Percentiles rank a stretch among this genome's conserved stretches.
Conservation (phyloP, 441 rosid species). For the Jatropha multifida region DNA sequence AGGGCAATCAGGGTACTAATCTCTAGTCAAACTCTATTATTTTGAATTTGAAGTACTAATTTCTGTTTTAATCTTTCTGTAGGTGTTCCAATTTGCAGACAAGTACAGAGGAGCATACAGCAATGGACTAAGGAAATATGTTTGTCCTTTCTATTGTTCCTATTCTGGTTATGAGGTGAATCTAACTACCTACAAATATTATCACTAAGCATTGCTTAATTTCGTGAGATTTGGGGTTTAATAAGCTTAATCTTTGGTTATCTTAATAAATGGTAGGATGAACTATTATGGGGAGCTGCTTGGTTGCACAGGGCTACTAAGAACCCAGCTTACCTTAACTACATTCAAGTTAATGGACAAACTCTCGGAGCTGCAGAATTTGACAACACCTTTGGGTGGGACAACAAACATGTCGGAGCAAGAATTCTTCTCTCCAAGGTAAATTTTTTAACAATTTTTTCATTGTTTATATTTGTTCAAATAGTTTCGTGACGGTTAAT, state of each 20-base stretch:
- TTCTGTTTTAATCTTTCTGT: constrained; percentile 3
- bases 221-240: not conserved
- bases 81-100: constrained; percentile 81
- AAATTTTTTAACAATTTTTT: not conserved
- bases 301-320: constrained; percentile 86
- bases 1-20: constrained; percentile 41
- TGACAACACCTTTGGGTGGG: constrained; percentile 93
- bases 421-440: constrained; percentile 92
- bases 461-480: not conserved
- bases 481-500: not conserved
- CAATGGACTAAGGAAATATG: constrained; percentile 55
- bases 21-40: not conserved
- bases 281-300: constrained; percentile 94
- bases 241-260: not conserved
- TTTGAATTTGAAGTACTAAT: not conserved
- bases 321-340: constrained; percentile 59
- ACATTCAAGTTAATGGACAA: constrained; percentile 76
- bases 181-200: not conserved
- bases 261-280: constrained; percentile 52
- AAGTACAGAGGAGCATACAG: constrained; percentile 85
- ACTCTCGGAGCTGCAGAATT: constrained; percentile 80
- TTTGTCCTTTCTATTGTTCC: constrained; percentile 91
- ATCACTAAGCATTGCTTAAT: too few relatives aligned
- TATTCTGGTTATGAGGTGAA: constrained; percentile 83
- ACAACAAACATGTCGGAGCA: constrained; percentile 91